Conservation (phyloP, 192 early-diverging fungal genomes). For the Linnemannia hyalina region DNA sequence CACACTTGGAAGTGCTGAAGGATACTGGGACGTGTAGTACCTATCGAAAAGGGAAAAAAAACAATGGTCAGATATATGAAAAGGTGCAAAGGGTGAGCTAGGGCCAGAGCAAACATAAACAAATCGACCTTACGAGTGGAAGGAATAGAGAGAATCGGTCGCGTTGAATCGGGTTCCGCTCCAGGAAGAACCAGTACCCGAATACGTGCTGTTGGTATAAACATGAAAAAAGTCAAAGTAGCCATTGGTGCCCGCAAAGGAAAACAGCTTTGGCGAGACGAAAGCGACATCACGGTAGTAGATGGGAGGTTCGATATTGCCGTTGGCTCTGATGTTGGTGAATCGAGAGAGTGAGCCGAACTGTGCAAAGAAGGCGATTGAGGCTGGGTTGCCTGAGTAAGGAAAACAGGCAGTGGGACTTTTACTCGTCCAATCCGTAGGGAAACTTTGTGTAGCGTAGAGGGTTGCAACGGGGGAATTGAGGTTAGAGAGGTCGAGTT, state of each 20-base stretch:
- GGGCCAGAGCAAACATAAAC: not conserved
- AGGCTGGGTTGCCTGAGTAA: conserved; percentile 19
- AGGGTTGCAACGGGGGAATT: conserved; percentile 28
- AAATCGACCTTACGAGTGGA: conserved; percentile 21
- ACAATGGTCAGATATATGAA: not conserved
- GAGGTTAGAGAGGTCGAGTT: conserved; percentile 31
- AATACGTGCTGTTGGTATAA: conserved; percentile 8
- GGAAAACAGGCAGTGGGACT: conserved; percentile 28
- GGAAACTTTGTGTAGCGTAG: not conserved
- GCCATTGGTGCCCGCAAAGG: conserved; percentile 18
- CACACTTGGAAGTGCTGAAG: conserved; percentile 12
- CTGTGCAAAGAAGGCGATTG: not conserved
- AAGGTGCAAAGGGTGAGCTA: not conserved
- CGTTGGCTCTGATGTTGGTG: conserved; percentile 25
- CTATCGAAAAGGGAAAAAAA: not conserved
- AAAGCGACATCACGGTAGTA: conserved; percentile 11
- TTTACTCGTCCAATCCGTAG: conserved; percentile 11
- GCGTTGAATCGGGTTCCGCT: conserved; percentile 24
- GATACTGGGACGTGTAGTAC: conserved; percentile 8
- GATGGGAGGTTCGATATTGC: conserved; percentile 17
- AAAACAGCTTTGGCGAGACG: conserved; percentile 29
- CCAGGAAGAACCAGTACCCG: conserved; percentile 21
- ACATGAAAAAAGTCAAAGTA: conserved; percentile 28
- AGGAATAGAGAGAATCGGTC: not conserved
- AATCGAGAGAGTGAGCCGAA: conserved; percentile 1